Evolutionary conservation across 1,284 basidiomycete species (phyloP).

Genomic region (Rhizopogon hawkerae): DNA sequence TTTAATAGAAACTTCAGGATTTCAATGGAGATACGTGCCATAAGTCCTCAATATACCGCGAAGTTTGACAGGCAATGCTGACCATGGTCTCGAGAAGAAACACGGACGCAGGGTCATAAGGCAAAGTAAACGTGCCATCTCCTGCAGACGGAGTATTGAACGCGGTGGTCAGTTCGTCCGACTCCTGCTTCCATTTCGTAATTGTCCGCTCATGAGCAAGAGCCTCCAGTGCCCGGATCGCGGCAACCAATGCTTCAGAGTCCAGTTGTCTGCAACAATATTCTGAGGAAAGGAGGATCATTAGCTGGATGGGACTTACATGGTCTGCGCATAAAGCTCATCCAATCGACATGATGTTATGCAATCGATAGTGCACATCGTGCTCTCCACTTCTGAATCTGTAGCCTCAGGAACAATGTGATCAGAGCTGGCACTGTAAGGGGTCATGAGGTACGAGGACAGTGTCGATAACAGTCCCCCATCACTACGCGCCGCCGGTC

Average conservation of each 20-base stretch:
- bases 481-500: conserved; percentile 62
- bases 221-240: conserved; percentile 80
- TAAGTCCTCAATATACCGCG: conserved; percentile 73
- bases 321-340: conserved; percentile 88
- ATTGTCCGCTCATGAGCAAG: conserved; percentile 83
- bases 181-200: conserved; percentile 60
- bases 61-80: conserved; percentile 72
- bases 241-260: conserved; percentile 70
- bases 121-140: conserved; percentile 45
- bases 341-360: conserved; percentile 90
- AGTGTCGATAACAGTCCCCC: conserved; percentile 89
- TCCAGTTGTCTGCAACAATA: conserved; percentile 55
- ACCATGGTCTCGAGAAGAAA: conserved; percentile 94
- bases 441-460: conserved; percentile 95
- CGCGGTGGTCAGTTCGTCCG: conserved; percentile 40
- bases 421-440: conserved; percentile 71
- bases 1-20: neutral
- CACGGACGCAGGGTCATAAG: conserved; percentile 91
- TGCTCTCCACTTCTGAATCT: conserved; percentile 88
- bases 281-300: conserved; percentile 10
- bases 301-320: conserved; percentile 42
- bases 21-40: conserved; percentile 48
- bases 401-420: conserved; percentile 73
- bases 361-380: conserved; percentile 92
- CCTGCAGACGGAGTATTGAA: conserved; percentile 31